A percentile compares a stretch with the other conserved stretches of the same genome.
phyloP scores from a whole-genome alignment of 306 rosid species.

The Dryas alaskensis region DNA sequence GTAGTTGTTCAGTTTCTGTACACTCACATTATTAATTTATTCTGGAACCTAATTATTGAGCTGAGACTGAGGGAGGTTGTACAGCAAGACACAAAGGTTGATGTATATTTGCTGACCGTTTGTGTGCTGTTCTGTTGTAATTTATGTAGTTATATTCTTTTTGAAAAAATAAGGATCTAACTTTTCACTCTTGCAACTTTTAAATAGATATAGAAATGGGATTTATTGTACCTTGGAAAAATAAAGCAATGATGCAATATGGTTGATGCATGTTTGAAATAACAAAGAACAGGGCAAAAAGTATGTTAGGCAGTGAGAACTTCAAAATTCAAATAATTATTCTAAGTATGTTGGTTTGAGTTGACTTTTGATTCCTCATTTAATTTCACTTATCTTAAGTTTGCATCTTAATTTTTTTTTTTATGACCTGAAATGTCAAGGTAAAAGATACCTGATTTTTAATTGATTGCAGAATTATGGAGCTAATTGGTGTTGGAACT shows the following conservation, averaged over 20 bases:
- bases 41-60: neutral
- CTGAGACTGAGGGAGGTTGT: neutral
- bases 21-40: neutral
- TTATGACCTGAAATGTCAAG: neutral
- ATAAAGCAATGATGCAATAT: neutral
- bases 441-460: neutral
- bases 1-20: slow-evolving; percentile 2
- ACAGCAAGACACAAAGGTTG: neutral
- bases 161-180: no score
- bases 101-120: neutral
- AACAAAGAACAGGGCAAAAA: neutral
- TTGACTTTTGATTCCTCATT: neutral
- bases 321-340: neutral
- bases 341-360: neutral
- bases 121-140: neutral
- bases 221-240: neutral
- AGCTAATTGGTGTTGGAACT: slow-evolving; percentile 11
- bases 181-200: neutral
- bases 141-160: neutral
- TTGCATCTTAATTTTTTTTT: neutral
- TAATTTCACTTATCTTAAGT: neutral
- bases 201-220: neutral
- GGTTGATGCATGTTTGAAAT: neutral
- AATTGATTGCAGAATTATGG: slow-evolving; percentile 25
- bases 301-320: neutral